These are phyloP conservation scores for Tylopilus plumbeoviolaceoides DNA, from an alignment of 768 basidiomycete genomes.

Conservation along the genomic window DNA sequence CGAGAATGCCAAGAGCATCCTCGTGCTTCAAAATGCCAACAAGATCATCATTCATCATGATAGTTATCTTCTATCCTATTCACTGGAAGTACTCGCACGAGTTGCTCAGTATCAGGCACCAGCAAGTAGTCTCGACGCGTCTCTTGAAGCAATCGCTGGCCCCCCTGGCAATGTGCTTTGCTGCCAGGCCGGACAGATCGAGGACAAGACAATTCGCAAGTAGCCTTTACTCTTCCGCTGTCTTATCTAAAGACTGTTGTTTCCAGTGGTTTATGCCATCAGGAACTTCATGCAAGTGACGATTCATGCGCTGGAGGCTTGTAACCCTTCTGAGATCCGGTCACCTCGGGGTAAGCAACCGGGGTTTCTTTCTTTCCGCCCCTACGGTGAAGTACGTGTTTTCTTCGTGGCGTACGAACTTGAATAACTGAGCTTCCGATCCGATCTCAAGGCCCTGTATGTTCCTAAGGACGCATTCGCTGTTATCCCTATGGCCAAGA, in stretches of 20 bases:
- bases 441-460: conserved; percentile 51
- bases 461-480: conserved; percentile 69
- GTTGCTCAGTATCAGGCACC: conserved; percentile 49
- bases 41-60: conserved; percentile 67
- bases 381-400: conserved; percentile 57
- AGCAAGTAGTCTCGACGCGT: conserved; percentile 45
- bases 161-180: conserved; percentile 56
- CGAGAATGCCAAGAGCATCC: conserved; percentile 48
- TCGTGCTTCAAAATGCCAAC: conserved; percentile 58
- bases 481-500: conserved; percentile 56
- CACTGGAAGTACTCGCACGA: conserved; percentile 64
- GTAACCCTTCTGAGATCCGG: conserved; percentile 36
- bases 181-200: conserved; percentile 52
- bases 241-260: conserved; percentile 5
- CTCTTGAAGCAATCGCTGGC: conserved; percentile 58
- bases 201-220: conserved; percentile 53
- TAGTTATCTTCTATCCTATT: conserved; percentile 56
- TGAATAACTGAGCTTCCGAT: background rate
- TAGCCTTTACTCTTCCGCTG: conserved; percentile 12
- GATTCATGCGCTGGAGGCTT: conserved; percentile 58
- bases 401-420: background rate
- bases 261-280: conserved; percentile 62
- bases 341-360: conserved; percentile 33
- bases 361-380: conserved; percentile 45
- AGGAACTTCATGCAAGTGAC: conserved; percentile 58